Percentiles rank a stretch among this genome's conserved stretches.
These are phyloP conservation scores for Triticum monococcum DNA, from an alignment of 176 grass and related monocot species.

Conservation along the genomic window DNA sequence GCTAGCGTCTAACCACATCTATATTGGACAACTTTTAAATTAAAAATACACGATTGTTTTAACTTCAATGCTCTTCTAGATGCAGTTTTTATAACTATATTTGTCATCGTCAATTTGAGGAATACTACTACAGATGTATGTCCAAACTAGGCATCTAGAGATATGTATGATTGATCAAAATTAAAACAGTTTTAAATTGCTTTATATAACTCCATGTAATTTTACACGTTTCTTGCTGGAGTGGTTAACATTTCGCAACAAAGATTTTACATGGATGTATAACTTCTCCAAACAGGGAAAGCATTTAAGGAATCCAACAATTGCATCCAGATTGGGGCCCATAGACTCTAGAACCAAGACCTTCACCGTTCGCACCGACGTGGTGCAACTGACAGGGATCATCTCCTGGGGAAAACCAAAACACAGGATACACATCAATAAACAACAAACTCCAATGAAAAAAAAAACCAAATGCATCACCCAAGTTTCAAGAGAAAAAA, in stretches of 20 bases:
- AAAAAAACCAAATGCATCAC: not conserved
- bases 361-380: not conserved
- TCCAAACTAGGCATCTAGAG: not conserved
- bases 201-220: too few species aligned
- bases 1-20: not conserved
- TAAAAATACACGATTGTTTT: not conserved
- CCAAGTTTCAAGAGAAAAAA: not conserved
- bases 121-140: not conserved
- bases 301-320: not conserved
- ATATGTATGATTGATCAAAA: not conserved
- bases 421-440: not conserved
- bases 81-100: not conserved
- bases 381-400: not conserved
- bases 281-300: not conserved
- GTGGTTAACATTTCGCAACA: not conserved
- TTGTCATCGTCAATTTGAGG: not conserved
- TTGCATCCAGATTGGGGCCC: not conserved
- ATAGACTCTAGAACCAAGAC: not conserved
- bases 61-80: not conserved
- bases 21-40: not conserved
- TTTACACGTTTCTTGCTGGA: not conserved
- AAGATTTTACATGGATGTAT: not conserved
- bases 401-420: not conserved
- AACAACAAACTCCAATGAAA: not conserved
- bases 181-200: not conserved